Base-by-base conservation (phyloP, 768 basidiomycete species). In the Termitomyces sp. region DNA sequence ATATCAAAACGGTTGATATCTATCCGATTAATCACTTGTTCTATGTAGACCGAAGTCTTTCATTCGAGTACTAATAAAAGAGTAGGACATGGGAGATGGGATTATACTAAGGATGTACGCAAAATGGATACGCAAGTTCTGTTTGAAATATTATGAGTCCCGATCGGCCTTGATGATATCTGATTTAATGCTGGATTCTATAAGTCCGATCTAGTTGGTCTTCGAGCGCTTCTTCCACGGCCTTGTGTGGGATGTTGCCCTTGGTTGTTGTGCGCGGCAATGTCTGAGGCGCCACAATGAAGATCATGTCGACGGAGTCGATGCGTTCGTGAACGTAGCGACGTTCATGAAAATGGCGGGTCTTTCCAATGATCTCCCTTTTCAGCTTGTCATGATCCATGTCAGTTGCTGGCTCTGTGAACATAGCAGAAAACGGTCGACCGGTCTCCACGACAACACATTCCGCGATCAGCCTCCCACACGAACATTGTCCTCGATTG, bases 401-500 rank as follows among this genome's bases (percentile, higher is more conserved):
- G 57, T 83, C 79, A 32, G 67, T 63, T 25, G 76, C 77, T 29
- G 88, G 81, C 72, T 92, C 90, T 34, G 91, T 79, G 72, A 92
- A 89, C 67, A 92, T 79, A 25, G 83, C 82, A 10, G 91, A 89
- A 9, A 85, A 89, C 37, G 89, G 88, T 25, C 89, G 83, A 36
- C 88, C 88, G 61, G 81, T 81, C n/a, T 89, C 90, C 31, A 91
- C 88, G 58, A 90, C 90, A 46, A 90, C 79, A 74, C 90, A 92
- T 62, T 90, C 88, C 4, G 82, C 77, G 66, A 92, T 83, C 62
- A 91, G 74, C 43, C 79, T 75, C 3, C 75, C 81, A 71, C 91
- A 92, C 86, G 84, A 36, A 85, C 79, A 65, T 90, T 88, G 64
- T 92, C 89, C 74, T 92, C 90, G 67, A 92, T 90, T 36, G 89